Percentiles rank a stretch among this genome's conserved stretches.
These are phyloP conservation scores for Juglanconis juglandina DNA, from an alignment of 2,329 filamentous ascomycete genomes.

Conservation along the genomic window DNA sequence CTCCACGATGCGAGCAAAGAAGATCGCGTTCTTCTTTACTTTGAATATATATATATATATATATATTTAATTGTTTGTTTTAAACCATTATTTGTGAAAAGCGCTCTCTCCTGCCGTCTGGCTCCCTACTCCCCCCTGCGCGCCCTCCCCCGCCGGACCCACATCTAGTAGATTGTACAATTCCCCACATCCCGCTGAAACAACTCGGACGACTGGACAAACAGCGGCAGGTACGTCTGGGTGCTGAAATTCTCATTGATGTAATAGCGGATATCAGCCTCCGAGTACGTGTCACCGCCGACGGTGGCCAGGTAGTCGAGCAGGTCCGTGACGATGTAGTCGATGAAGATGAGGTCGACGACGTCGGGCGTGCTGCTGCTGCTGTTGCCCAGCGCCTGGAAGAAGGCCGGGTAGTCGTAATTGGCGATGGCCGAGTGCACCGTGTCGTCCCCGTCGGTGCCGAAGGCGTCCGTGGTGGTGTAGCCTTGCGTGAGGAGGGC, in stretches of 20 bases:
- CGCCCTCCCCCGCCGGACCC: too few species aligned
- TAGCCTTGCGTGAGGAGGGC: conserved; percentile 44
- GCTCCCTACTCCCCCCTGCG: too few species aligned
- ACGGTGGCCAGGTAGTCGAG: conserved; percentile 33
- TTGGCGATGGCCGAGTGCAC: conserved; percentile 44
- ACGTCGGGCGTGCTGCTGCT: conserved; percentile 30
- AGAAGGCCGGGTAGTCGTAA: conserved; percentile 47
- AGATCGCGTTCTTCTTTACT: too few species aligned
- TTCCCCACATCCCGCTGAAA: conserved; percentile 35
- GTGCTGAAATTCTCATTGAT: conserved; percentile 37
- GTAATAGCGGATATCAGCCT: conserved; percentile 35
- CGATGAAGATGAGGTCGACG: conserved; percentile 53
- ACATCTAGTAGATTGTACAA: conserved; percentile 27
- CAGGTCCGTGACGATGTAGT: conserved; percentile 42
- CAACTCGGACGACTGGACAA: conserved; percentile 29
- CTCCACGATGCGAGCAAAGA: too few species aligned
- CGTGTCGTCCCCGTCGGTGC: conserved; percentile 52
- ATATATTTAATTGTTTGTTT: too few species aligned
- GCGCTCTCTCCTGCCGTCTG: too few species aligned
- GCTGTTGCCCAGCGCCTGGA: conserved; percentile 42
- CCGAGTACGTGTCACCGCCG: conserved; percentile 26
- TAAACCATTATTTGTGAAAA: too few species aligned
- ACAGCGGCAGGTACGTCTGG: conserved; percentile 38
- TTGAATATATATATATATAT: too few species aligned
- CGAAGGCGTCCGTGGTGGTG: conserved; percentile 55